Percentiles rank a stretch among this genome's conserved stretches.
Conservation (phyloP, 106 monocot genomes). For the Dendrobium officinale region DNA sequence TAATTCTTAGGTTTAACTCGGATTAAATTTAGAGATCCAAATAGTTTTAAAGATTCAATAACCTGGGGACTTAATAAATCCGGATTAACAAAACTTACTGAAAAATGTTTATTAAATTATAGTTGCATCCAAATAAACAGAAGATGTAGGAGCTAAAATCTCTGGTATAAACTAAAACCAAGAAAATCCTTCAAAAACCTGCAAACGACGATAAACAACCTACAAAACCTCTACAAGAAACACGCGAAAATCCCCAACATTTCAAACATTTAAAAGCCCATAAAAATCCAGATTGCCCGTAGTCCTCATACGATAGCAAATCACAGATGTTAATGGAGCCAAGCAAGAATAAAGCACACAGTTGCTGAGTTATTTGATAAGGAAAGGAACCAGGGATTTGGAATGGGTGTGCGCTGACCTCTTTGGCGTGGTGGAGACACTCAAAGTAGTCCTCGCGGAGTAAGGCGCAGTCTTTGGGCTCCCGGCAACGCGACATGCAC, state of each 20-base stretch:
- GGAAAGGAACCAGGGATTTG: slow-evolving; percentile 1
- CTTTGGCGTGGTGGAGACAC: slow-evolving; percentile 97
- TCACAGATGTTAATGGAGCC: background rate
- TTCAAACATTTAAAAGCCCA: background rate
- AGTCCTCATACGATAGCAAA: background rate
- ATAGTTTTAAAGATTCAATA: background rate
- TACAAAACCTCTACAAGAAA: background rate
- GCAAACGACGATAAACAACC: background rate
- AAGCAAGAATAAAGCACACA: background rate
- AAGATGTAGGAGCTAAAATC: background rate
- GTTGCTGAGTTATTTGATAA: background rate
- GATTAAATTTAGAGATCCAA: background rate
- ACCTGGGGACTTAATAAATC: background rate
- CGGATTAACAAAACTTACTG: background rate
- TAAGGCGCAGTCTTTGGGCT: slow-evolving; percentile 89
- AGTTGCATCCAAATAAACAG: background rate
- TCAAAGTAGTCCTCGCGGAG: slow-evolving; percentile 97
- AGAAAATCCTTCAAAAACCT: background rate
- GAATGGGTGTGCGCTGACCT: slow-evolving; percentile 30
- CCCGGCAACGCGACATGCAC: slow-evolving; percentile 84
- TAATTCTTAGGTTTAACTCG: background rate
- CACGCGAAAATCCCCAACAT: background rate
- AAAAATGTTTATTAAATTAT: background rate
- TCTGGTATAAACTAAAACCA: background rate
- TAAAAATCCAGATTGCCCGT: too few relatives aligned